Evolutionary conservation across 208 protist genomes (phyloP), one percentile per base, ranked within the genome.

Genomic region (Histomonas meleagridis): DNA sequence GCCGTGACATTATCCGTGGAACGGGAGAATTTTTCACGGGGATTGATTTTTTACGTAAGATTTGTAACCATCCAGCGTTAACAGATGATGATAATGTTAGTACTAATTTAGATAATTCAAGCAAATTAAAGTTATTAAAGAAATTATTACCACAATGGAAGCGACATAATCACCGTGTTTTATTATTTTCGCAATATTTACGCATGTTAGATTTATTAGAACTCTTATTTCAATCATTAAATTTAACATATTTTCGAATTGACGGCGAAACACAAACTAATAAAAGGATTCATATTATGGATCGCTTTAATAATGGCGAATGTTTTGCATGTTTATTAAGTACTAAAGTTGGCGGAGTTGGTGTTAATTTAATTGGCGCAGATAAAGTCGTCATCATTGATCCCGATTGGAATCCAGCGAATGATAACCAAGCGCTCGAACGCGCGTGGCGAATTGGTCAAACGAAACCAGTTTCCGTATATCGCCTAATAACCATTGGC

Each of bases 301-400:
- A 98, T 70, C 92, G 94, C 78, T 99, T 98, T 93, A 99, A 99
- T 94, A 60, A 94, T 7, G 95, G 97, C 92, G 92, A 93, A 2
- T 78, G 35, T 21, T 98, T 98, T 92, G 91, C 97, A 16, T 98
- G 98, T 55, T 93, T 99, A 9, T 94, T 99, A 48, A 99, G 98
- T 4, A 99, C 98, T 21, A 95, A 96, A 28, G 97, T 97, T 14
- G 97, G 97, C 70, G 94, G 98, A 60, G 93, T 99, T 46, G 98
- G 98, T 38, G 93, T 99, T 28, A 99, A 99, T 93, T 93, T 99
- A 0, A 97, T 95, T 35, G 98, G 98, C 60, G 98, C 98, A 12
- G 96, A 99, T 92, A 95, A 97, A 40, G 97, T 99, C 18, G 94
- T 99, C n/a, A 95, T 99, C 38, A 98, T 97, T 91, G 98, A 99